Conservation (phyloP, 352 stramenopile genomes). For the Globisporangium polare region DNA sequence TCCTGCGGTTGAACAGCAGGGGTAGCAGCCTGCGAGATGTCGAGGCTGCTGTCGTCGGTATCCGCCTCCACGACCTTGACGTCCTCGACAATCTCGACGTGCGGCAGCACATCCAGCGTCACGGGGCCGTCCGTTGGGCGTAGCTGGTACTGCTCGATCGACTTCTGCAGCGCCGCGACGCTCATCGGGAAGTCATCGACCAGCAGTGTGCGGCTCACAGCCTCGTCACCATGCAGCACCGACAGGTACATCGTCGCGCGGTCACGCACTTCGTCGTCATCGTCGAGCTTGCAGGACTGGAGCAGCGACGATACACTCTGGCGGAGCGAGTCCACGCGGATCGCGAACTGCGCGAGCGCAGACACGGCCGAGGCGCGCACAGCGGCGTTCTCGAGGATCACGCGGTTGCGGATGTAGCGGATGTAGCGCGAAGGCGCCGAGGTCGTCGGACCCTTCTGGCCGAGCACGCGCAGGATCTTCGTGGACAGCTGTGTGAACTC, state of each 20-base stretch:
- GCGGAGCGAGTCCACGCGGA: constrained; percentile 90
- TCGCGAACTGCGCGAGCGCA: constrained; percentile 95
- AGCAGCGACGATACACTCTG: constrained; percentile 93
- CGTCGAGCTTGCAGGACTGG: constrained; percentile 94
- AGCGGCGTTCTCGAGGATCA: constrained; percentile 98
- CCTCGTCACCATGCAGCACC: constrained; percentile 62
- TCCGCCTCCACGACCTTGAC: constrained; percentile 28
- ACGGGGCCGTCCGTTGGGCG: constrained; percentile 70
- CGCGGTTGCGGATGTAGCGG: constrained; percentile 99
- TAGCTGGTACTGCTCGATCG: constrained; percentile 86
- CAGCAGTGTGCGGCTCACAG: constrained; percentile 48
- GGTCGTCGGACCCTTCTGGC: constrained; percentile 93
- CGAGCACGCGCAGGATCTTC: constrained; percentile 96
- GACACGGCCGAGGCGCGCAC: constrained; percentile 96
- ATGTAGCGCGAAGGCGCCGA: constrained; percentile 96
- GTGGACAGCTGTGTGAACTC: constrained; percentile 88
- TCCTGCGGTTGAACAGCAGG: constrained; percentile 51
- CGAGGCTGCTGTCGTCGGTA: constrained; percentile 29
- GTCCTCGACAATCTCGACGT: constrained; percentile 73
- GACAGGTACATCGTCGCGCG: constrained; percentile 87
- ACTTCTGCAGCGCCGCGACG: constrained; percentile 68
- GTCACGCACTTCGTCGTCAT: constrained; percentile 97
- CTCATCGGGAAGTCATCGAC: constrained; percentile 80
- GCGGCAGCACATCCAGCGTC: constrained; percentile 78
- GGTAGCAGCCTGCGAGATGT: constrained; percentile 22